Conservation (phyloP, 768 basidiomycete species). For the Russula sp. region DNA sequence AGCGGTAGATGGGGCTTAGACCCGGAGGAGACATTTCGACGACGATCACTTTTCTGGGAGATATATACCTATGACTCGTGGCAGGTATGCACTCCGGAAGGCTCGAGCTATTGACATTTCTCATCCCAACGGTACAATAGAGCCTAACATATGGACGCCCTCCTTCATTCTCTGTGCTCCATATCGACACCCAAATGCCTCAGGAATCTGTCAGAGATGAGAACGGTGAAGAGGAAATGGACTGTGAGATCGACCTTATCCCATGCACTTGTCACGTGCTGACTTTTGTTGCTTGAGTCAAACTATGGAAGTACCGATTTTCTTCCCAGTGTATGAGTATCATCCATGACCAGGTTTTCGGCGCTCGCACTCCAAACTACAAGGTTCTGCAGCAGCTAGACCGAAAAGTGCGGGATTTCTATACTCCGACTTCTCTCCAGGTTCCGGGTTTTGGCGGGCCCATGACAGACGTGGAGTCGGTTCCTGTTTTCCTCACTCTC, state of each 20-base stretch:
- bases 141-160: conserved; percentile 67
- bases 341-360: conserved; percentile 63
- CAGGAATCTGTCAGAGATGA: conserved; percentile 48
- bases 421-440: conserved; percentile 56
- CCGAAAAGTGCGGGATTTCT: conserved; percentile 55
- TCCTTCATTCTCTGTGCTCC: conserved; percentile 47
- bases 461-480: conserved; percentile 34
- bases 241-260: conserved; percentile 37
- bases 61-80: conserved; percentile 61
- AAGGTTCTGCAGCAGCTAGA: conserved; percentile 57
- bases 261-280: neutral
- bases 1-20: conserved; percentile 58
- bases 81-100: conserved; percentile 41
- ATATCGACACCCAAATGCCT: conserved; percentile 22
- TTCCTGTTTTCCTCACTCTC: conserved; percentile 53
- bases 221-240: conserved; percentile 51
- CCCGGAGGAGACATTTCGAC: conserved; percentile 46
- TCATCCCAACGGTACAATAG: conserved; percentile 30
- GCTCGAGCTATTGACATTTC: neutral
- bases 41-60: conserved; percentile 58
- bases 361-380: conserved; percentile 54
- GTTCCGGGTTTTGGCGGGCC: conserved; percentile 53
- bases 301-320: conserved; percentile 65
- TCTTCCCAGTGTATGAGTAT: conserved; percentile 52
- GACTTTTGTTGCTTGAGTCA: conserved; percentile 34